Evolutionary conservation across 179 eudicot species (phyloP).

Genomic region (Spinacia oleracea): DNA sequence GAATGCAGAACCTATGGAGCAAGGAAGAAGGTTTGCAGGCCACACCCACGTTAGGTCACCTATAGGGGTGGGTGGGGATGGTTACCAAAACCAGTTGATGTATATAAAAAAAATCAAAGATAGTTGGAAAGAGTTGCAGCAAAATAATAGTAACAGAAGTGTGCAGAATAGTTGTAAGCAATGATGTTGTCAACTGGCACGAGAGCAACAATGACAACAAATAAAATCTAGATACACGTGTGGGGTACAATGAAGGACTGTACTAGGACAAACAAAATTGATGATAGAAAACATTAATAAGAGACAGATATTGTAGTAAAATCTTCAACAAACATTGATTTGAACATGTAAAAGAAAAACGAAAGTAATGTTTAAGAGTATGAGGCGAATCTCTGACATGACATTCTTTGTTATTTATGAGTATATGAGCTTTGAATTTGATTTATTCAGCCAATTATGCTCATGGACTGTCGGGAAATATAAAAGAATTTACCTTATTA

Average conservation of each 20-base stretch:
- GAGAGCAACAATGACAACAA: background rate
- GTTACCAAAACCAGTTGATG: background rate
- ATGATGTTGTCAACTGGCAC: background rate
- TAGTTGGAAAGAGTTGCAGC: background rate
- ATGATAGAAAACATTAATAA: background rate
- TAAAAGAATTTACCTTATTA: conserved; percentile 56
- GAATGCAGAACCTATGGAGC: background rate
- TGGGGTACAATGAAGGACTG: background rate
- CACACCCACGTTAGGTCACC: background rate
- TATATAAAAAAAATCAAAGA: background rate
- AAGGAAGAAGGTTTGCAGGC: background rate
- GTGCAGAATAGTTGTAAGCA: background rate
- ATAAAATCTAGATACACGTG: background rate
- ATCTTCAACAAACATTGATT: background rate
- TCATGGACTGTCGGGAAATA: background rate
- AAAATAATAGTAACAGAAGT: background rate
- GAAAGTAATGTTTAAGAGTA: background rate
- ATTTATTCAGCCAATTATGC: background rate
- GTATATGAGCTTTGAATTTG: background rate
- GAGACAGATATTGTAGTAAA: background rate
- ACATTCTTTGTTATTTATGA: background rate
- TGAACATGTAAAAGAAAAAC: background rate
- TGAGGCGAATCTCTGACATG: background rate
- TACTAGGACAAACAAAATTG: background rate
- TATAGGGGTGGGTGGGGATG: background rate